phyloP scores from a whole-genome alignment of 352 stramenopile genomes.

The Saprolegnia diclina region DNA sequence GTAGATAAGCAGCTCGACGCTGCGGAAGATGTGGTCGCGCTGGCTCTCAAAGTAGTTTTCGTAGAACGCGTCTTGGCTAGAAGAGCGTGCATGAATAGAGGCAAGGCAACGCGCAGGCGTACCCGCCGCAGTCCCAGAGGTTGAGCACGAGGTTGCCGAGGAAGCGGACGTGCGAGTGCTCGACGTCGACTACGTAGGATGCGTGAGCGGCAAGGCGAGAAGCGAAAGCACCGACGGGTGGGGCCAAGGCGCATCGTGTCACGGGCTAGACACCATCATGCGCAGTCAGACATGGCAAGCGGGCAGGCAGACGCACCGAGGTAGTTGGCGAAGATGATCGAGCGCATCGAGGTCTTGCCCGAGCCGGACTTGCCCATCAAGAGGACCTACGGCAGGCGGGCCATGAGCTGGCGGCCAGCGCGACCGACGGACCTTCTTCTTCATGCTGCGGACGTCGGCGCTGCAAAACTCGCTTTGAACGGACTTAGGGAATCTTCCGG shows the following conservation, averaged over 20 bases:
- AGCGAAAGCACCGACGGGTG: slow-evolving; percentile 59
- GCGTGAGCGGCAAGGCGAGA: slow-evolving; percentile 4
- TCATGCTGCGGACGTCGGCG: slow-evolving; percentile 32
- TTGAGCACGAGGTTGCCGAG: slow-evolving; percentile 98
- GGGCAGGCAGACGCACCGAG: slow-evolving; percentile 52
- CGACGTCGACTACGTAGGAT: slow-evolving; percentile 58
- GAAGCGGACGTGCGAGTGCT: slow-evolving; percentile 93
- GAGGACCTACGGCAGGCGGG: slow-evolving; percentile 63
- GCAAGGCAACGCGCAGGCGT: slow-evolving; percentile 20
- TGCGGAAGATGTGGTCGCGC: slow-evolving; percentile 98
- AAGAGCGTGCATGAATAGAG: slow-evolving; percentile 17
- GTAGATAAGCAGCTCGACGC: slow-evolving; percentile 97
- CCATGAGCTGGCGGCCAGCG: background rate
- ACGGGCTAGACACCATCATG: slow-evolving; percentile 49
- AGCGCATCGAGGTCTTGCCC: slow-evolving; percentile 99
- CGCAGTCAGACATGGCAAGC: background rate
- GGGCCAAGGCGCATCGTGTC: slow-evolving; percentile 97
- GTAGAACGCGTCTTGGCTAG: slow-evolving; percentile 97
- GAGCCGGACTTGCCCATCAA: slow-evolving; percentile 95
- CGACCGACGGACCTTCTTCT: slow-evolving; percentile 47
- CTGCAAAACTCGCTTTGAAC: background rate
- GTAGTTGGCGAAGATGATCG: slow-evolving; percentile 99
- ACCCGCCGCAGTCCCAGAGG: slow-evolving; percentile 98
- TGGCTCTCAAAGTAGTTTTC: slow-evolving; percentile 99
- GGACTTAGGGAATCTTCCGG: background rate